These are phyloP conservation scores for Coniella vitis DNA, from an alignment of 2,329 filamentous ascomycete species.

Conservation along the genomic window DNA sequence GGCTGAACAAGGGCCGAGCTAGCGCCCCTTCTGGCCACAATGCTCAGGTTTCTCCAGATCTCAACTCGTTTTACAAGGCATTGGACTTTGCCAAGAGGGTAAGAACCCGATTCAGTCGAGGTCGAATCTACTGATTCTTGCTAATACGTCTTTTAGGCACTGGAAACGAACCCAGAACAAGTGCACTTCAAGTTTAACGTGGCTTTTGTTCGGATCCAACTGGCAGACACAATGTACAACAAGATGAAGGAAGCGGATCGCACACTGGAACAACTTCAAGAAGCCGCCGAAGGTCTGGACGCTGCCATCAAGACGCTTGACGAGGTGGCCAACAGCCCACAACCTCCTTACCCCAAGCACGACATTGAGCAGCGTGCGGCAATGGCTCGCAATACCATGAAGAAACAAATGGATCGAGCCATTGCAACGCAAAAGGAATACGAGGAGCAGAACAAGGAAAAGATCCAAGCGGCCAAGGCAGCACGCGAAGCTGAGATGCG, in stretches of 20 bases:
- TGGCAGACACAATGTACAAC: constrained; percentile 70
- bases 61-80: constrained; percentile 51
- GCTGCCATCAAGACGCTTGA: constrained; percentile 71
- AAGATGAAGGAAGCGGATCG: constrained; percentile 68
- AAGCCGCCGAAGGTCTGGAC: constrained; percentile 73
- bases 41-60: constrained; percentile 37
- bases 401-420: constrained; percentile 81
- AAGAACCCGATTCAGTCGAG: constrained; percentile 25
- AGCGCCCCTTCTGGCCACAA: constrained; percentile 17
- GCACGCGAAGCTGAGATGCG: constrained; percentile 74
- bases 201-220: constrained; percentile 92
- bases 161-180: constrained; percentile 73
- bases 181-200: constrained; percentile 96
- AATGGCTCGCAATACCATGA: constrained; percentile 94
- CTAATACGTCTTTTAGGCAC: constrained; percentile 43
- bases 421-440: constrained; percentile 82
- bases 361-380: constrained; percentile 92
- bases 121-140: constrained; percentile 6
- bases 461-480: constrained; percentile 73
- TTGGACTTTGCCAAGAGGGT: constrained; percentile 59
- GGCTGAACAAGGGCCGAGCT: constrained; percentile 71
- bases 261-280: constrained; percentile 71
- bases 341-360: constrained; percentile 79
- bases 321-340: constrained; percentile 53
- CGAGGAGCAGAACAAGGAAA: constrained; percentile 86